Percentiles rank a stretch among this genome's conserved stretches.
phyloP scores from a whole-genome alignment of 106 monocot species.

The Allium sativum region DNA sequence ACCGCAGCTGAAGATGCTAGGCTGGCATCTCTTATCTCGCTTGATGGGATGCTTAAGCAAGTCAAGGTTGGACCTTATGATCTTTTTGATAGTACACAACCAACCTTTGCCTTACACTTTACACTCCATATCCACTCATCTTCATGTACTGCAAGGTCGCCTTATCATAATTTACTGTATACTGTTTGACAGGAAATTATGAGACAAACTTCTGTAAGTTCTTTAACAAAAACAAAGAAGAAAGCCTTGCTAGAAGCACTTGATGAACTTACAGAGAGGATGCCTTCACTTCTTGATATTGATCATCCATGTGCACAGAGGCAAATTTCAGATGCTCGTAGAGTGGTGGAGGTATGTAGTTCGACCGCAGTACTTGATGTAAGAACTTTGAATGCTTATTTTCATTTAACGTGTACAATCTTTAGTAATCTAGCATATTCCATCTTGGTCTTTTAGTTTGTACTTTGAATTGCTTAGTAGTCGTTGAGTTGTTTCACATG shows the following conservation, averaged over 20 bases:
- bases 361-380: not conserved
- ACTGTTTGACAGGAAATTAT: slow-evolving; percentile 53
- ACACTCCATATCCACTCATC: not conserved
- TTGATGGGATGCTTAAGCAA: slow-evolving; percentile 79
- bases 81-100: too few species aligned
- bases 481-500: too few species aligned
- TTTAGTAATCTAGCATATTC: not conserved
- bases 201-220: slow-evolving; percentile 52
- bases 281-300: slow-evolving; percentile 89
- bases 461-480: not conserved
- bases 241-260: slow-evolving; percentile 55
- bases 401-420: not conserved
- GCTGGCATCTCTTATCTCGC: slow-evolving; percentile 89
- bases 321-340: slow-evolving; percentile 70
- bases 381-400: not conserved
- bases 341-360: slow-evolving; percentile 56
- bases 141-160: not conserved
- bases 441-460: not conserved
- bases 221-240: slow-evolving; percentile 73
- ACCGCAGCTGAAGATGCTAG: slow-evolving; percentile 98
- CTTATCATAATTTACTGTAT: not conserved
- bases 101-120: too few species aligned
- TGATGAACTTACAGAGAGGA: slow-evolving; percentile 60
- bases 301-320: slow-evolving; percentile 90
- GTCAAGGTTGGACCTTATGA: slow-evolving; percentile 42